Evolutionary conservation across 176 grass and related monocot genomes (phyloP).

Genomic region (Calamus simplicifolius): DNA sequence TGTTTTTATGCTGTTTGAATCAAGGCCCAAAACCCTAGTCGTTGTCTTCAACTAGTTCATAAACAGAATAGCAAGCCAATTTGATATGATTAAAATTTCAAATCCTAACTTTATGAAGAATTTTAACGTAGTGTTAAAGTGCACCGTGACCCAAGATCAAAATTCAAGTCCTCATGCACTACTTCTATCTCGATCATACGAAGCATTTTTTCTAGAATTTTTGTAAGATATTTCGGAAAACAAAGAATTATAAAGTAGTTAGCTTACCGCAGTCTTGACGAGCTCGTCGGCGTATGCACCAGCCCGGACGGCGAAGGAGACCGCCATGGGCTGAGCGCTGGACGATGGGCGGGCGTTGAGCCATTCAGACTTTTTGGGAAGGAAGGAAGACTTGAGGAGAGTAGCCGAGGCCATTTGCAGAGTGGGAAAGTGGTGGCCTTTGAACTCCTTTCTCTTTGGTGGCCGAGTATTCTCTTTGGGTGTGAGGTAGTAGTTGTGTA

Average conservation of each 20-base stretch:
- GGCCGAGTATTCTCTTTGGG: conserved; percentile 19
- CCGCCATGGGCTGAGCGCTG: conserved; percentile 25
- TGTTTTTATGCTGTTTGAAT: too few species aligned
- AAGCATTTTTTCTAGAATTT: too few species aligned
- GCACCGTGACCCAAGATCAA: too few species aligned
- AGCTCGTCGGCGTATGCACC: conserved; percentile 76
- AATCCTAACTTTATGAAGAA: too few species aligned
- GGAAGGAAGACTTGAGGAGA: conserved; percentile 98
- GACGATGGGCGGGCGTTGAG: conserved; percentile 24
- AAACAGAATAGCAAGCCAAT: too few species aligned
- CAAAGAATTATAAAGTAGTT: neutral
- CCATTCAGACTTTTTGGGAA: conserved; percentile 90
- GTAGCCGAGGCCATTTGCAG: conserved; percentile 77
- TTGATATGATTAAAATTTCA: too few species aligned
- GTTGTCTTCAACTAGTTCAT: too few species aligned
- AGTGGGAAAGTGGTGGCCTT: conserved; percentile 4
- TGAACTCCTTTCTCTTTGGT: conserved; percentile 27
- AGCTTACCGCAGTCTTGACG: conserved; percentile 72
- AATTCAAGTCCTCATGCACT: too few species aligned
- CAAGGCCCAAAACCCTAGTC: too few species aligned
- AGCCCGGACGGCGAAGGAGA: conserved; percentile 68
- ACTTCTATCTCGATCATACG: too few species aligned
- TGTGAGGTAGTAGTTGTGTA: conserved; percentile 38
- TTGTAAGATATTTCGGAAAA: neutral
- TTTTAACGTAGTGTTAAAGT: too few species aligned